Evolutionary conservation across 495 filamentous ascomycete species (phyloP).

Genomic region (Annulohypoxylon bovei): DNA sequence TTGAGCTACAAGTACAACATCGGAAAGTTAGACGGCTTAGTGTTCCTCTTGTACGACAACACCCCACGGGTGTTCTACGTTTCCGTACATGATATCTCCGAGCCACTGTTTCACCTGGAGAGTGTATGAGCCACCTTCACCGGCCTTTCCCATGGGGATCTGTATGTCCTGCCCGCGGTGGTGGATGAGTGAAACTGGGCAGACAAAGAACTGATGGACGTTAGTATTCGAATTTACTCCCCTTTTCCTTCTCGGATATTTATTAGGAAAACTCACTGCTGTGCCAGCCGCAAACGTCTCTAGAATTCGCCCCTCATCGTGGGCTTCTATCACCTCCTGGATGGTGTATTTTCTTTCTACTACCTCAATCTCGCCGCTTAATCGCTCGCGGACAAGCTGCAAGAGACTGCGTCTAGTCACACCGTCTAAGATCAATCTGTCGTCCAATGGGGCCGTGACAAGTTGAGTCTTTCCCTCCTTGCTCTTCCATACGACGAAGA

Average conservation of each 20-base stretch:
- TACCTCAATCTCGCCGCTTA: conserved; percentile 72
- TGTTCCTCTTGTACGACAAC: conserved; percentile 72
- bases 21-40: conserved; percentile 25
- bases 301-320: conserved; percentile 76
- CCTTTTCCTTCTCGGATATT: neutral
- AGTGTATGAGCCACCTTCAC: conserved; percentile 71
- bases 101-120: conserved; percentile 80
- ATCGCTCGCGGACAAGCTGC: conserved; percentile 72
- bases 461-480: conserved; percentile 74
- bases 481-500: conserved; percentile 85
- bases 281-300: conserved; percentile 91
- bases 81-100: conserved; percentile 86
- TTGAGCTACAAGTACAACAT: too few species aligned
- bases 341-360: conserved; percentile 86
- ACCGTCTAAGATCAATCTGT: conserved; percentile 84
- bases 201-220: conserved; percentile 74
- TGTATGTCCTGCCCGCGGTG: conserved; percentile 74
- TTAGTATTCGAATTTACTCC: conserved; percentile 1
- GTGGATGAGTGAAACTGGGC: conserved; percentile 76
- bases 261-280: conserved; percentile 65
- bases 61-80: conserved; percentile 80
- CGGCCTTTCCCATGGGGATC: conserved; percentile 68
- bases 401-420: conserved; percentile 82
- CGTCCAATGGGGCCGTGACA: conserved; percentile 82
- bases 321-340: conserved; percentile 76